Base-by-base conservation (phyloP, 192 early-diverging fungal species). In the Dissophora globulifera region DNA sequence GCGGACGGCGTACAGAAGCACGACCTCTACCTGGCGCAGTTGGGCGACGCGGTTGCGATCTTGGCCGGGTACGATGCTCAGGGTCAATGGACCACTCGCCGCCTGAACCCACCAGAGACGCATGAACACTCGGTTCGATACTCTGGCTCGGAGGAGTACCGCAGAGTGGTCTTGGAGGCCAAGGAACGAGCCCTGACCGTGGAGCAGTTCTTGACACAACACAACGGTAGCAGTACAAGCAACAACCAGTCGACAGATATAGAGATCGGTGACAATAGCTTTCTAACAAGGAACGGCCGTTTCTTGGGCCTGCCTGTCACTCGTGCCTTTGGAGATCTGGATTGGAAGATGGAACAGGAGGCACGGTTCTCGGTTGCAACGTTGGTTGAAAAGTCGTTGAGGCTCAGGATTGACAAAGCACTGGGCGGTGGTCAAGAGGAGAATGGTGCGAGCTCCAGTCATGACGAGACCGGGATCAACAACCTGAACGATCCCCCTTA, bases 61-160 rank as follows among this genome's bases (percentile, higher is more conserved):
- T 26, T 76, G 4, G 71, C 71, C 30, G 71, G 71, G 19, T 48
- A 54, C 4, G 51, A 76, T n/a, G 33, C 41, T 0, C 6, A 53
- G 4, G 71, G 63, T 9, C 49, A 66, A 45, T 76, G 71, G 71
- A 64, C 55, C 9, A 63, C 63, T 11, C 54, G 33, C 0, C 55
- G 71, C 3, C 26, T 76, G 29, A 76, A 76, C 49, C 71, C 71
- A 17, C 71, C 71, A 6, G 63, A 76, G 43, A 50, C 35, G 9
- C 47, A 76, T n/a, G 71, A 76, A n/a, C 71, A 76, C 33, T 76
- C 71, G 0, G 71, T 76, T 12, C 63, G 71, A 3, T 76, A 76
- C 41, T 50, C 15, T 3, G 62, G 56, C 1, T 76, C 71, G 20
- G 57, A 76, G 30, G 71, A 76, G 38, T 76, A 61, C 20, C 51